Evolutionary conservation across 441 rosid genomes (phyloP).

Genomic region (Manihot esculenta): DNA sequence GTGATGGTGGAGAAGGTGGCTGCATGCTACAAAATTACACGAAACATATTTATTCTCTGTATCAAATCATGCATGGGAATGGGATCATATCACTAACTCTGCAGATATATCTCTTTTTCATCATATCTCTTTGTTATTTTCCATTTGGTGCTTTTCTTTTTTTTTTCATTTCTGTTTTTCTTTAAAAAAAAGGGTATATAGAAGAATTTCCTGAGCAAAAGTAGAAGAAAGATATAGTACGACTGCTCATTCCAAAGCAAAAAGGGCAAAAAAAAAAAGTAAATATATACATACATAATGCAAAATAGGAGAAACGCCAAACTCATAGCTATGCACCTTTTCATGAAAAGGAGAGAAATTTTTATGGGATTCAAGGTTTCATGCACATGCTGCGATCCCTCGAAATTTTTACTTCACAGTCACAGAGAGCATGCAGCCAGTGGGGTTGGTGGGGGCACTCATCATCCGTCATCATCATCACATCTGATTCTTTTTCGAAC

Average conservation of each 20-base stretch:
- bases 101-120: background rate
- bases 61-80: constrained; percentile 31
- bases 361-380: constrained; percentile 52
- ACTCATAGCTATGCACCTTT: constrained; percentile 47
- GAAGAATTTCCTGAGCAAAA: no score
- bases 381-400: constrained; percentile 69
- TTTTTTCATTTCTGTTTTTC: no score
- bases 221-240: no score
- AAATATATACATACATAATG: background rate
- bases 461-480: background rate
- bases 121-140: constrained; percentile 20
- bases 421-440: constrained; percentile 26
- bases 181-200: no score
- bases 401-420: constrained; percentile 29
- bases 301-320: constrained; percentile 44
- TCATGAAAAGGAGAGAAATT: constrained; percentile 64
- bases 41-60: constrained; percentile 8
- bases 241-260: constrained; percentile 19
- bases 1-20: background rate
- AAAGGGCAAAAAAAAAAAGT: background rate
- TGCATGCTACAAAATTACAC: constrained; percentile 1
- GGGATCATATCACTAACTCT: constrained; percentile 6
- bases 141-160: constrained; percentile 33
- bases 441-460: constrained; percentile 47
- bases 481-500: constrained; percentile 27